Evolutionary conservation across 2,329 filamentous ascomycete genomes (phyloP), one percentile per base, ranked within the genome.

Genomic region (Gliomastix tumulicola): DNA sequence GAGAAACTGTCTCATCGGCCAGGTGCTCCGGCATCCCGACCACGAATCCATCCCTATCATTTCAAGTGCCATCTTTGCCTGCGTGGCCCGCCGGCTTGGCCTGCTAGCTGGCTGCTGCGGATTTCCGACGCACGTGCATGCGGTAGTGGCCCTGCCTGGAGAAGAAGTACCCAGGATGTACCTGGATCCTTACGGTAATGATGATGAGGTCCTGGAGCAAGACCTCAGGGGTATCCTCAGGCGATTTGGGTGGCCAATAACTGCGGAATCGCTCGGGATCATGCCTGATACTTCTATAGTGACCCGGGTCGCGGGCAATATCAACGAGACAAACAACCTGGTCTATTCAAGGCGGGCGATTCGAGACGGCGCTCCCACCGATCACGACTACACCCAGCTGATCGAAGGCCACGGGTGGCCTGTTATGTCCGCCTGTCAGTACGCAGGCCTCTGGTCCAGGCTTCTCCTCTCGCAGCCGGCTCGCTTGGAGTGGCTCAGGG

Each of bases 31-130:
- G 23, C 79, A 84, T 34, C 63, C 74, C 7, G 71, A 74, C 0
- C 88, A 94, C 50, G 80, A 85, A 20, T 90, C 88, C 2, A 69
- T 96, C 8, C 92, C 90, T 3, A 71, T 96, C 35, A 83, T 96
- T 42, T 92, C 88, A 3, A 83, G 83, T 38, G 83, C 82, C 41
- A 94, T 97, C 43, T 98, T 83, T 60, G 92, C 84, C 51, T 81
- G 79, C 39, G 58, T 97, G 13, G 89, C 88, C 1, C 71, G 76
- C 37, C 74, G 84, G 25, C 55, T 96, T 11, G 84, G 83, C 3
- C 59, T 98, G 32, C 73, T 82, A 47, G 87, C 89, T 1, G 76
- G 79, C 22, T 88, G 85, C 37, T 90, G 85, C 47, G 81, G 83
- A 30, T 85, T 90, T 50, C 88, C 90, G 4, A 84, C 79, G 44